Evolutionary conservation across 768 basidiomycete species (phyloP).

Genomic region (Aureoboletus auriporus): DNA sequence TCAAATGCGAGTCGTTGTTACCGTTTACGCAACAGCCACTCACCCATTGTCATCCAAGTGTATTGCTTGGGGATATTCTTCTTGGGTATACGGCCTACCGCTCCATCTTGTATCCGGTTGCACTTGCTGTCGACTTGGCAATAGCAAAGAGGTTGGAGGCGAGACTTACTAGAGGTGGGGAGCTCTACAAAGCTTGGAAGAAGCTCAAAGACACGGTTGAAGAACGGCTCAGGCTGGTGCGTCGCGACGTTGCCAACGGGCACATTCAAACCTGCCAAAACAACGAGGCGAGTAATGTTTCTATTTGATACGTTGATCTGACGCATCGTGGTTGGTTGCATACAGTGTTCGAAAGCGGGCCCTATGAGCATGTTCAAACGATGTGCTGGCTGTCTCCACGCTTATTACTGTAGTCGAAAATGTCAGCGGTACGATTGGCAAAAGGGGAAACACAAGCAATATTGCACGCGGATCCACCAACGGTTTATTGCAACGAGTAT

Average conservation of each 20-base stretch:
- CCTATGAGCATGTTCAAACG: slow-evolving; percentile 19
- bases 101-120: slow-evolving; percentile 17
- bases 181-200: slow-evolving; percentile 21
- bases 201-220: slow-evolving; percentile 15
- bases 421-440: slow-evolving; percentile 28
- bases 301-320: background rate
- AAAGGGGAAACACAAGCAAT: slow-evolving; percentile 25
- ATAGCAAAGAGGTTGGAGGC: slow-evolving; percentile 7
- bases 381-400: slow-evolving; percentile 26
- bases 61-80: slow-evolving; percentile 17
- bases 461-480: slow-evolving; percentile 18
- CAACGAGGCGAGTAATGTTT: slow-evolving; percentile 6
- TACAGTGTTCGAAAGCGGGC: slow-evolving; percentile 20
- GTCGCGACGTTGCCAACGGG: slow-evolving; percentile 10
- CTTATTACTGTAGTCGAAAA: slow-evolving; percentile 24
- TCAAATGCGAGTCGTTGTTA: slow-evolving; percentile 22
- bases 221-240: slow-evolving; percentile 18
- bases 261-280: slow-evolving; percentile 28
- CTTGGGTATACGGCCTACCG: slow-evolving; percentile 25
- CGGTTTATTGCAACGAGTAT: slow-evolving; percentile 18
- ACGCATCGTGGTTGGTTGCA: background rate
- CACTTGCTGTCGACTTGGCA: slow-evolving; percentile 7
- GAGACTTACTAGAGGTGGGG: slow-evolving; percentile 10
- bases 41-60: slow-evolving; percentile 1
- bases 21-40: slow-evolving; percentile 11